phyloP scores from a whole-genome alignment of 495 filamentous ascomycete species.

The Xylaria scruposa region DNA sequence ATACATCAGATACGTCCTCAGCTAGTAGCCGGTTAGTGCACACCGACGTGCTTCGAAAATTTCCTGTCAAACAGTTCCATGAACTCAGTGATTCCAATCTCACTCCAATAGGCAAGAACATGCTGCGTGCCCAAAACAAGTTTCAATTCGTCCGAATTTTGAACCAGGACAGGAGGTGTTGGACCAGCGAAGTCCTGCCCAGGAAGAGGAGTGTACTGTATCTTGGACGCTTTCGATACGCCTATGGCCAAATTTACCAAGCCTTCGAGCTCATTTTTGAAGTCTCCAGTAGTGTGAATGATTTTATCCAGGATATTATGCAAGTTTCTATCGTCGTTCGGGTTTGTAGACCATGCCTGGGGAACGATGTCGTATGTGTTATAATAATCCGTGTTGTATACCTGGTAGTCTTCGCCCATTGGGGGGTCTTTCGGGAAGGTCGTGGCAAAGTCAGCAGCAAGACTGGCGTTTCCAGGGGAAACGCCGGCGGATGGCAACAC shows the following conservation, averaged over 20 bases:
- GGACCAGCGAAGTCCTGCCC: slow-evolving; percentile 2
- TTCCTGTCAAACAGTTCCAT: not conserved
- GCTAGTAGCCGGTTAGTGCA: too few species aligned
- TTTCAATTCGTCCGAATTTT: not conserved
- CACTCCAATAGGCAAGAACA: slow-evolving; percentile 9
- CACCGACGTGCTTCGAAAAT: not conserved
- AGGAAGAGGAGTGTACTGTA: slow-evolving; percentile 11
- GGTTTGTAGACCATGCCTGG: slow-evolving; percentile 9
- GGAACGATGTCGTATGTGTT: slow-evolving; percentile 14
- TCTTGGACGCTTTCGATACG: not conserved
- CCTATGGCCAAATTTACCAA: not conserved
- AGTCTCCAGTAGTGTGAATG: not conserved
- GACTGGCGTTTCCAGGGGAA: slow-evolving; percentile 6
- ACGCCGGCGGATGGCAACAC: slow-evolving; percentile 19
- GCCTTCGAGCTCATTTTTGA: not conserved
- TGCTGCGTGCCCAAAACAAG: not conserved
- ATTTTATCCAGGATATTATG: slow-evolving; percentile 11
- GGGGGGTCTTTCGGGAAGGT: not conserved
- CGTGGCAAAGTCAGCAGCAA: not conserved
- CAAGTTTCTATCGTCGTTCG: slow-evolving; percentile 10
- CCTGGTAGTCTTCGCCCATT: not conserved
- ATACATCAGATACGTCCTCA: not conserved
- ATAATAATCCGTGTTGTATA: slow-evolving; percentile 8
- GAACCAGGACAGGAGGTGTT: not conserved
- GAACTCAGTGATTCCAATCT: slow-evolving; percentile 10